Percentiles rank a stretch among this genome's conserved stretches.
Evolutionary conservation across 192 early-diverging fungal species (phyloP).

Genomic region (Coemansia sp.): DNA sequence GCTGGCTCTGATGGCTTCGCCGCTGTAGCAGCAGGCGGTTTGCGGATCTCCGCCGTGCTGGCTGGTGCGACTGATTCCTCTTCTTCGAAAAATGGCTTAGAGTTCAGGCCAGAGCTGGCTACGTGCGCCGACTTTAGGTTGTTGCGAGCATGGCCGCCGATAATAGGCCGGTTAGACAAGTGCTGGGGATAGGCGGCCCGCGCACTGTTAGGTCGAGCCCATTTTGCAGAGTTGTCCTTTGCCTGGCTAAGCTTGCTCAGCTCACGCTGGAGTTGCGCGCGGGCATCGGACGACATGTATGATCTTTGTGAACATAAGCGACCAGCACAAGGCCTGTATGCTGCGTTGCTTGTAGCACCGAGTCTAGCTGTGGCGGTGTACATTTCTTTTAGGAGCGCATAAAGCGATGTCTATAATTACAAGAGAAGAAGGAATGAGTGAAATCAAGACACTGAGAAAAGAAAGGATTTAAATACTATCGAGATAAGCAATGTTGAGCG

Average conservation of each 20-base stretch:
- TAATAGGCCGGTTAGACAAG: slow-evolving; percentile 9
- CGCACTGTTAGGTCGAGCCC: background rate
- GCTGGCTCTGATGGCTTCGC: background rate
- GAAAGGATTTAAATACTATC: background rate
- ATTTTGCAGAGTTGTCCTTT: slow-evolving; percentile 3
- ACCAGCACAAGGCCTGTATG: background rate
- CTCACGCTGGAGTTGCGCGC: background rate
- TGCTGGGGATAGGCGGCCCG: background rate
- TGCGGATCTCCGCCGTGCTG: background rate
- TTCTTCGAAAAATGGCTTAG: slow-evolving; percentile 26
- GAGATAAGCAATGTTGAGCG: background rate
- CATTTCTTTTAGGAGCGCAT: slow-evolving; percentile 1
- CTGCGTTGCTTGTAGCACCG: background rate
- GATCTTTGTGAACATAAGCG: background rate
- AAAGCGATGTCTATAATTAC: slow-evolving; percentile 2
- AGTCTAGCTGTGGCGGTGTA: slow-evolving; percentile 8
- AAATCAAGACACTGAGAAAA: background rate
- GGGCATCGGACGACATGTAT: background rate
- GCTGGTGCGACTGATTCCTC: slow-evolving; percentile 6
- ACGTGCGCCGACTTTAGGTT: slow-evolving; percentile 21
- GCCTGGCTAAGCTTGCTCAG: slow-evolving; percentile 3
- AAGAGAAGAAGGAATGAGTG: background rate
- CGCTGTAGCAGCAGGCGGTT: background rate
- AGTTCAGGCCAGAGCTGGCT: slow-evolving; percentile 6
- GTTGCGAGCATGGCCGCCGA: slow-evolving; percentile 34